These are phyloP conservation scores for Annulohypoxylon nitens DNA, from an alignment of 495 filamentous ascomycete genomes.

Conservation along the genomic window DNA sequence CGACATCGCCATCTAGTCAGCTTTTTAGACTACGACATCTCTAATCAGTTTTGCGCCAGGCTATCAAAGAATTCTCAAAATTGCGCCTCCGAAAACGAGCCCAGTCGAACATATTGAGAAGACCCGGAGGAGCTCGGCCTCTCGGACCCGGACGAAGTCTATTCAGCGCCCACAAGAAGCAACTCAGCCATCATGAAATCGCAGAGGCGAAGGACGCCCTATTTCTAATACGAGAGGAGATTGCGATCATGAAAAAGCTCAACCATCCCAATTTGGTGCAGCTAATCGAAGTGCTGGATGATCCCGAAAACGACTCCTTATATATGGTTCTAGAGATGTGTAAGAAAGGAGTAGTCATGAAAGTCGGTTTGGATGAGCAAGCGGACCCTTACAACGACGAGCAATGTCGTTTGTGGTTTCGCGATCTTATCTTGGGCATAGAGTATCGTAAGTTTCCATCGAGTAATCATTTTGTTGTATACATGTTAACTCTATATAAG, in stretches of 20 bases:
- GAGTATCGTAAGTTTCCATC: conserved; percentile 77
- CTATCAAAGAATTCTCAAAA: conserved; percentile 98
- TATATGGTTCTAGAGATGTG: conserved; percentile 99
- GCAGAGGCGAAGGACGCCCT: conserved; percentile 81
- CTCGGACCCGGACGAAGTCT: conserved; percentile 54
- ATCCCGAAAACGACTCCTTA: conserved; percentile 92
- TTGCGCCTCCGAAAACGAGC: conserved; percentile 89
- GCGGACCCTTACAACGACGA: conserved; percentile 89
- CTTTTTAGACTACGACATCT: conserved; percentile 24
- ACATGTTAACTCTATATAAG: conserved; percentile 49
- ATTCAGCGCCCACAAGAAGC: conserved; percentile 44
- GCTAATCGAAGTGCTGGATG: conserved; percentile 93
- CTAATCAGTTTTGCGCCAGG: conserved; percentile 65
- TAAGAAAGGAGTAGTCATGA: conserved; percentile 98
- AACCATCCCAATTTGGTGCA: conserved; percentile 94
- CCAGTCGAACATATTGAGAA: conserved; percentile 89
- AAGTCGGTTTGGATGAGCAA: conserved; percentile 86
- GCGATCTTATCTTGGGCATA: conserved; percentile 94
- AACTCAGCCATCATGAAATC: conserved; percentile 56
- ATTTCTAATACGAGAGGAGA: conserved; percentile 92
- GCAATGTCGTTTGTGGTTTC: conserved; percentile 89
- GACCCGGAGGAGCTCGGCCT: conserved; percentile 45
- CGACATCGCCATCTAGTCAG: conserved; percentile 1
- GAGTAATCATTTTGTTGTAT: conserved; percentile 11
- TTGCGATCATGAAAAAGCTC: conserved; percentile 99